Percentiles rank a stretch among this genome's conserved stretches.
These are phyloP conservation scores for Pseudogymnoascus sp. DNA, from an alignment of 2,329 filamentous ascomycete species.

Conservation along the genomic window DNA sequence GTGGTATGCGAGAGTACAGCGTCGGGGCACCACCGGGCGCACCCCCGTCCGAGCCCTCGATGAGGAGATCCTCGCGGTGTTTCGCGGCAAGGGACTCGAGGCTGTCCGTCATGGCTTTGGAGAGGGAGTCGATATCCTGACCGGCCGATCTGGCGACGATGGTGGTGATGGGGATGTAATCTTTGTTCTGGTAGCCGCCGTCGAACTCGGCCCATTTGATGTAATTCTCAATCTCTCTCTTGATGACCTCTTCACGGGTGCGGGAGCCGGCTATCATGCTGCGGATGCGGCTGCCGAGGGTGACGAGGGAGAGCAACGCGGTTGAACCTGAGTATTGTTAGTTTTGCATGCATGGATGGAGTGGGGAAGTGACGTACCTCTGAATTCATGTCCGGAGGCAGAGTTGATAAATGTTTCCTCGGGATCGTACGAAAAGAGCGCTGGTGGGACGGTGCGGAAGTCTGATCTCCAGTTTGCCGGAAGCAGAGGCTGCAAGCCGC, in stretches of 20 bases:
- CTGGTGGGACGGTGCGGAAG: slow-evolving; percentile 25
- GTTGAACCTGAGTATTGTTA: slow-evolving; percentile 17
- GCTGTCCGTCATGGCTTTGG: slow-evolving; percentile 20
- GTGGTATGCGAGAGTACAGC: slow-evolving; percentile 21
- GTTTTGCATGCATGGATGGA: slow-evolving; percentile 11
- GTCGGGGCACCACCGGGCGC: slow-evolving; percentile 18
- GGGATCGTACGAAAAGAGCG: slow-evolving; percentile 22
- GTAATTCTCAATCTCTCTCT: slow-evolving; percentile 25
- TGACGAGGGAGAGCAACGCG: slow-evolving; percentile 24
- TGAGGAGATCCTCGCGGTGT: slow-evolving; percentile 21
- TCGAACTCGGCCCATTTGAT: slow-evolving; percentile 30
- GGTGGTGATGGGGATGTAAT: slow-evolving; percentile 26
- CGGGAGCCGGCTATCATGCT: slow-evolving; percentile 15
- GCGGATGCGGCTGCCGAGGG: slow-evolving; percentile 22
- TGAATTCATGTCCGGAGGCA: slow-evolving; percentile 17
- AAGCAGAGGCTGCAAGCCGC: slow-evolving; percentile 26
- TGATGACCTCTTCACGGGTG: slow-evolving; percentile 23
- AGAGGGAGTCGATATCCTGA: slow-evolving; percentile 18
- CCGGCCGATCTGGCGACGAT: slow-evolving; percentile 17
- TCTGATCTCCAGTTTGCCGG: slow-evolving; percentile 24
- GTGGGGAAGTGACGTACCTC: slow-evolving; percentile 19
- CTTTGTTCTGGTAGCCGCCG: slow-evolving; percentile 24
- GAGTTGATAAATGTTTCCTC: slow-evolving; percentile 24
- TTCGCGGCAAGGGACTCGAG: slow-evolving; percentile 24
- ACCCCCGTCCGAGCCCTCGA: slow-evolving; percentile 2